Evolutionary conservation across 768 basidiomycete genomes (phyloP), one percentile per base, ranked within the genome.

Genomic region (Auricularia sp.): DNA sequence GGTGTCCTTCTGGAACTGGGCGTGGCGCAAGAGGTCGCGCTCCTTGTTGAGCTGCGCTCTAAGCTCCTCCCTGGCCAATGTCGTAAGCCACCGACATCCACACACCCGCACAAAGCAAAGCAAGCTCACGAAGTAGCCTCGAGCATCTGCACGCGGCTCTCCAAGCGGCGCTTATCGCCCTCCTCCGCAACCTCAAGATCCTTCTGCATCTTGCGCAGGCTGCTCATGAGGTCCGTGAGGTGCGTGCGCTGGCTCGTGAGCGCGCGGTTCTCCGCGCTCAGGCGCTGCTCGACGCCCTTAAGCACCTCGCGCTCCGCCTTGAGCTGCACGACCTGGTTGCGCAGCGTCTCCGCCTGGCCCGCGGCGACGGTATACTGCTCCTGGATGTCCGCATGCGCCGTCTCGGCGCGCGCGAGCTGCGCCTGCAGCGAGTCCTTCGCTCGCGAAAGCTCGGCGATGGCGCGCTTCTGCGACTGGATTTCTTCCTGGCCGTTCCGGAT

Each of bases 251-350:
- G 95, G 69, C 87, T 78, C 14, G 88, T 78, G 3, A 97, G 78
- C 0, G 80, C 81, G 72, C 86, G 85, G 76, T 97, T 94, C 74
- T 98, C 93, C 60, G 93, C 87, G 3, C 88, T 83, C 14, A 98
- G 80, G 34, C 95, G 87, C 56, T 70, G 70, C 80, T 97, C 92
- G 36, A 90, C 83, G 67, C 83, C 84, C 93, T 92, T 91, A 88
- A 90, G 93, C 42, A 95, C 90, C 71, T 85, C 88, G 79, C 93
- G 95, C 81, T 98, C 96, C 0, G 93, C 94, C 53, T 89, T 85
- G 18, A 97, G 81, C 72, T 91, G 95, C 2, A 91, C 89, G 67
- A 81, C 84, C 69, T 98, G 95, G 68, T 90, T 91, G 10, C 91
- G 85, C 44, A 93, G 77, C 64, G 90, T 87, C 67, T 95, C 92